Conservation (phyloP, 257 asterid species). For the Lycium ferocissimum region DNA sequence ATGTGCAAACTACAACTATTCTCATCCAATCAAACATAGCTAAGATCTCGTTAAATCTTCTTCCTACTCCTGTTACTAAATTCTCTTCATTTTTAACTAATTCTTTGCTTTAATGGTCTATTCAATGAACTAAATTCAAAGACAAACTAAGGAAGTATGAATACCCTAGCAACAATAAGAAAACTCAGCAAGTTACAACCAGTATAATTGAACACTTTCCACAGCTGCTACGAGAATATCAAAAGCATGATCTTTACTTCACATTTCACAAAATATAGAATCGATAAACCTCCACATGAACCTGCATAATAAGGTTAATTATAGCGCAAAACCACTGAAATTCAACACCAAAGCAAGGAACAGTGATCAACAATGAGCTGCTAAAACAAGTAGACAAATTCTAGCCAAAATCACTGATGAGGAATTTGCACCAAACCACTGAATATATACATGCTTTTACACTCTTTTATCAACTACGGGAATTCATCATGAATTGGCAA, state of each 20-base stretch:
- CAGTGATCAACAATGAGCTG: background rate
- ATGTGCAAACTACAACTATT: background rate
- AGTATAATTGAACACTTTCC: background rate
- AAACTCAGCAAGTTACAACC: background rate
- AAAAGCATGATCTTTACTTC: background rate
- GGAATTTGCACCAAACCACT: conserved; percentile 6
- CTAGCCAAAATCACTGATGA: background rate
- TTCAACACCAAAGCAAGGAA: background rate
- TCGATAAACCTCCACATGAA: background rate
- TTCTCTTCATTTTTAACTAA: background rate
- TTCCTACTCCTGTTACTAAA: background rate
- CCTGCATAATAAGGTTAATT: background rate
- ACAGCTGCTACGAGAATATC: background rate
- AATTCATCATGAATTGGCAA: background rate
- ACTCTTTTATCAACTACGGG: background rate
- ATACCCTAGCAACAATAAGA: background rate
- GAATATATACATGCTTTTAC: background rate
- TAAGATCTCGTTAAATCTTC: background rate
- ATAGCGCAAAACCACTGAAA: background rate
- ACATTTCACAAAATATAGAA: background rate
- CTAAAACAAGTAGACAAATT: background rate
- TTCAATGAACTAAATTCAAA: background rate
- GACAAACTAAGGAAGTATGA: background rate
- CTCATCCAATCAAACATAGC: background rate
- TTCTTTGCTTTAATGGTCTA: background rate